Base-by-base conservation (phyloP, 2,329 filamentous ascomycete species). In the Aspergillus novoparasiticus region DNA sequence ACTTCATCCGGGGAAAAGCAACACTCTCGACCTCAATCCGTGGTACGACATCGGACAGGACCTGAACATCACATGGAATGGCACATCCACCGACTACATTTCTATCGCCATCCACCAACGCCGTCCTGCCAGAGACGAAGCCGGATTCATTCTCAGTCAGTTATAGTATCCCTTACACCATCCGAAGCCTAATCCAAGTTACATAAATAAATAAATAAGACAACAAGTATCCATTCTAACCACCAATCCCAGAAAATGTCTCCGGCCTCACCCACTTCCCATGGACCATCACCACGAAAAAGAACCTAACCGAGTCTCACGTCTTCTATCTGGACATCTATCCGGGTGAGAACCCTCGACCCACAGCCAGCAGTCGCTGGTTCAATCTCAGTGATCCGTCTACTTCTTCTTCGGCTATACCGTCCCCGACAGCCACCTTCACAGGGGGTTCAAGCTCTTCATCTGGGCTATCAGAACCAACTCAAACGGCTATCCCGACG, bases 301-400 rank as follows among this genome's bases (percentile, higher is more conserved):
- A 43, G n/a, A 32, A 57, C 39, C 55, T 57, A 11, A 21, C 55
- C 4, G 36, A 57, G 4, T 43, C 34, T 0, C 2, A 26, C 10
- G 6, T 28, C 9, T 57, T 41, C 19, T 46, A 28, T 21, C 23
- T 46, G 5, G 16, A 45, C 12, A 41, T 57, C 39, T 57, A 26
- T 23, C n/a, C 39, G 12, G 34, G n/a, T 4, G 53, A 23, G 12
- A 30, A 57, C 5, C 4, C 21, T n/a, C 12, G 8, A 10, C 10
- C 26, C 9, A 36, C n/a, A 21, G 55, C 55, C 8, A 43, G 34
- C 3, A 46, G 21, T n/a, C 55, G 36, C 21, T 32, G n/a, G 21
- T 57, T 57, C 26, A 46, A 57, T 26, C 36, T 57, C 26, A 57
- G n/a, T 36, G 55, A n/a, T 28, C 23, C 55, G 1, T 57, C 36